These are phyloP conservation scores for Diospyros lotus DNA, from an alignment of 148 eudicot genomes.

Conservation along the genomic window DNA sequence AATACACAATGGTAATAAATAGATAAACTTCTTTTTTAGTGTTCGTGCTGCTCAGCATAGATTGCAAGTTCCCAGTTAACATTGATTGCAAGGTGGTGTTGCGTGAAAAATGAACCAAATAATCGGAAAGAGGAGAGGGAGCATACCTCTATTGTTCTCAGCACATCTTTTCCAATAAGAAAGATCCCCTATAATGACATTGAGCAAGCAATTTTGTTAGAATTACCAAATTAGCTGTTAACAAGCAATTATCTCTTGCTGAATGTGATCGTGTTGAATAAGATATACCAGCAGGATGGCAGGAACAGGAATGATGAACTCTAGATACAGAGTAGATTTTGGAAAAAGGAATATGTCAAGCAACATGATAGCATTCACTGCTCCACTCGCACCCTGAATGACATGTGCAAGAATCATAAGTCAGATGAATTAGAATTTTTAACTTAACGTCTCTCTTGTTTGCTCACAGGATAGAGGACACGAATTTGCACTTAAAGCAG, in stretches of 20 bases:
- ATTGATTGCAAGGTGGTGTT: neutral
- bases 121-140: neutral
- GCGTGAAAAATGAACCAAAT: neutral
- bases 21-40: neutral
- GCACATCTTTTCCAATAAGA: constrained; percentile 58
- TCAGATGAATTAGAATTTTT: neutral
- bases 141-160: constrained; percentile 69
- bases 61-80: neutral
- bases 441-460: neutral
- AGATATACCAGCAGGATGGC: constrained; percentile 71
- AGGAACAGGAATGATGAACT: constrained; percentile 79
- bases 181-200: constrained; percentile 56
- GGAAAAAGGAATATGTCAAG: constrained; percentile 83
- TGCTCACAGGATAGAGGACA: neutral
- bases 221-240: constrained; percentile 9
- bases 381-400: constrained; percentile 85
- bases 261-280: neutral
- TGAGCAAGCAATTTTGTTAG: constrained; percentile 14
- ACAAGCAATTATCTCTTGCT: neutral
- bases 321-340: constrained; percentile 42
- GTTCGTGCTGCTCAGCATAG: neutral
- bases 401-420: constrained; percentile 9
- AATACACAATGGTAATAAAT: too few relatives aligned
- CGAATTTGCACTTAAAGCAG: neutral
- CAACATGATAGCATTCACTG: constrained; percentile 83